phyloP scores from a whole-genome alignment of 257 asterid genomes.

The Jaltomata sinuosa region DNA sequence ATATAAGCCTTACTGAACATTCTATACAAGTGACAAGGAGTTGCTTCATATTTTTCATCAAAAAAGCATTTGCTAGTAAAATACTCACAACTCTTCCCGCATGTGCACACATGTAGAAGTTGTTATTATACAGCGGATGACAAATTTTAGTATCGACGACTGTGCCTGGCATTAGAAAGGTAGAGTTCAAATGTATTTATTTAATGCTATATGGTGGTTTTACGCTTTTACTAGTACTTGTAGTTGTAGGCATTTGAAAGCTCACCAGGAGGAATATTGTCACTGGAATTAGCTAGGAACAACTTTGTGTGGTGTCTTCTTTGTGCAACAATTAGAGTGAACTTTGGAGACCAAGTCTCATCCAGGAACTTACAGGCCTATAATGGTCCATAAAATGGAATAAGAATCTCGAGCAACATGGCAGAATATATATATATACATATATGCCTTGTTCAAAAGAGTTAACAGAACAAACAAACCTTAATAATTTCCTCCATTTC shows the following conservation, averaged over 20 bases:
- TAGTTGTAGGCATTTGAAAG: not conserved
- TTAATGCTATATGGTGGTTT: not conserved
- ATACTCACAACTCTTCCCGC: not conserved
- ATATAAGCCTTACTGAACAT: not conserved
- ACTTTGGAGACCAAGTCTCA: slow-evolving; percentile 41
- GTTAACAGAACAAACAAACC: slow-evolving; percentile 22
- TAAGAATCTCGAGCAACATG: not conserved
- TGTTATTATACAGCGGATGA: slow-evolving; percentile 1
- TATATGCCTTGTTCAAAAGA: not conserved
- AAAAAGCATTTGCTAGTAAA: not conserved
- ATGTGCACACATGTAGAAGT: slow-evolving; percentile 12
- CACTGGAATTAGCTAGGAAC: slow-evolving; percentile 17
- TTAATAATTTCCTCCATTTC: slow-evolving; percentile 36
- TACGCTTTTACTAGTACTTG: not conserved
- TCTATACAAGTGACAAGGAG: not conserved
- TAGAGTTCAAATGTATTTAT: not conserved
- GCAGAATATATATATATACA: not conserved
- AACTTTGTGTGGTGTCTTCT: slow-evolving; percentile 45
- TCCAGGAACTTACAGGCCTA: slow-evolving; percentile 43
- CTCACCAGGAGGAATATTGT: slow-evolving; percentile 33
- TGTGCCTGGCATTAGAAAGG: slow-evolving; percentile 3
- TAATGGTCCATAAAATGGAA: not conserved
- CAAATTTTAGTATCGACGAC: slow-evolving; percentile 13
- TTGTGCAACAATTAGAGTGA: slow-evolving; percentile 32
- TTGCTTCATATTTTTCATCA: not conserved